Conservation (phyloP, 139 green algal species). For the Volvox reticuliferus region DNA sequence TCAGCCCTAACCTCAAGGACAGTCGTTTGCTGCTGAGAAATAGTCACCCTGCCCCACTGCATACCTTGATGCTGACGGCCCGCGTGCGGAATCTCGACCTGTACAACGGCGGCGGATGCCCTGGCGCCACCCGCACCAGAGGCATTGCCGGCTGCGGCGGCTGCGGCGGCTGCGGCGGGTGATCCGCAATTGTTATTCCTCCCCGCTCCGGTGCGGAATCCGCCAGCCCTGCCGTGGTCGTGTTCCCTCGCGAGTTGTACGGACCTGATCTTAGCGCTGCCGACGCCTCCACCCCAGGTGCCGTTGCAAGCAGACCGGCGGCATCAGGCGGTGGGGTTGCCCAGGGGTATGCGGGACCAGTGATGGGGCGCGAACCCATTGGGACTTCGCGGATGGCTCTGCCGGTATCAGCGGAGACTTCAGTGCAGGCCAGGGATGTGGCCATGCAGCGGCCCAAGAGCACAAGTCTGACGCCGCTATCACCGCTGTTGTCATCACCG, state of each 20-base stretch:
- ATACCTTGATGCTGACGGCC: constrained; percentile 22
- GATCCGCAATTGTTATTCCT: neutral
- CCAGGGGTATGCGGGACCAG: too few species aligned
- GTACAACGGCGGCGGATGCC: constrained; percentile 12
- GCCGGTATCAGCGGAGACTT: too few species aligned
- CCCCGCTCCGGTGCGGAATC: neutral
- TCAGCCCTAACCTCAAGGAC: too few species aligned
- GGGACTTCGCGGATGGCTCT: too few species aligned
- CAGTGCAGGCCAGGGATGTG: neutral
- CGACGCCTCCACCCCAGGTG: neutral
- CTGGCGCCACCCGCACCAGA: neutral
- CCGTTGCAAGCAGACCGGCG: neutral
- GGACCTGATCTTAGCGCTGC: neutral
- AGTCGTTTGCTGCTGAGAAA: too few species aligned
- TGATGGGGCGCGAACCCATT: too few species aligned
- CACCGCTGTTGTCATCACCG: neutral
- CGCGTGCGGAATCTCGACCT: neutral
- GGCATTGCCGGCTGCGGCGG: neutral
- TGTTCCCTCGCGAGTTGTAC: neutral
- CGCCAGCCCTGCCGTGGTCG: neutral
- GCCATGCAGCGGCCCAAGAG: constrained; percentile 3
- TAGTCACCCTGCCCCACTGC: neutral
- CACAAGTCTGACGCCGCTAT: neutral
- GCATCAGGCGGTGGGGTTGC: too few species aligned
- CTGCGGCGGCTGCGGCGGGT: neutral